Base-by-base conservation (phyloP, 352 stramenopile species). In the Phytophthora cactorum region DNA sequence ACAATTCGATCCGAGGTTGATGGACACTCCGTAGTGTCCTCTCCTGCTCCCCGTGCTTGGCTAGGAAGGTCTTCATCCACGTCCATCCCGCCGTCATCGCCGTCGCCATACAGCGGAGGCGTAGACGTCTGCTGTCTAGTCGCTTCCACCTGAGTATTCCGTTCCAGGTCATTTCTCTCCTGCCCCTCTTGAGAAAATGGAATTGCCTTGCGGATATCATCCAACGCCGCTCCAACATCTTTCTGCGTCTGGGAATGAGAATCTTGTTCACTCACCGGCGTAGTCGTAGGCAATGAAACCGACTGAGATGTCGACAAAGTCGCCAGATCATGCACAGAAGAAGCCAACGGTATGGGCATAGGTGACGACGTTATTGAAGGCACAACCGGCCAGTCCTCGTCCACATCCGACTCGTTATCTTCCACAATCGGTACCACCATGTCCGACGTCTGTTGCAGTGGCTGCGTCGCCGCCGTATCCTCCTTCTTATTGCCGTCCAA, bases 351-450 rank as follows among this genome's bases (percentile, higher is more conserved):
- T 22, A 14, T 2, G 34, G 17, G 3, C 29, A 39, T 5, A n/a
- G 47, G 41, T 11, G 29, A 38, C 27, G 31, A 41, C 14, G 11
- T 15, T 17, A 31, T n/a, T 29, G 52, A 10, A 65, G 32, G n/a
- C 32, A 62, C 63, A 15, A 17, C 49, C 28, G 82, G 81, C 68
- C 80, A 87, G n/a, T 78, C 80, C 52, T 90, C 80, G 52, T 92
- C 84, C 49, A 84, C 82, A 31, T 92, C 84, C 25, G 79, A 89
- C 52, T 89, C 83, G 12, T 75, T 67, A 29, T 70, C 59, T 59
- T 71, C 53, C 6, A 28, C 68, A 41, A 62, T 34, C 22, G 63
- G 36, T 6, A 56, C 31, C 49, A 50, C 55, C 34, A 66, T 6
- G 10, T 70, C 54, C 27, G 44, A 60, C 3, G 12, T 43, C 36